Conservation (phyloP, 1,284 basidiomycete species). For the Ustilago bromivora region DNA sequence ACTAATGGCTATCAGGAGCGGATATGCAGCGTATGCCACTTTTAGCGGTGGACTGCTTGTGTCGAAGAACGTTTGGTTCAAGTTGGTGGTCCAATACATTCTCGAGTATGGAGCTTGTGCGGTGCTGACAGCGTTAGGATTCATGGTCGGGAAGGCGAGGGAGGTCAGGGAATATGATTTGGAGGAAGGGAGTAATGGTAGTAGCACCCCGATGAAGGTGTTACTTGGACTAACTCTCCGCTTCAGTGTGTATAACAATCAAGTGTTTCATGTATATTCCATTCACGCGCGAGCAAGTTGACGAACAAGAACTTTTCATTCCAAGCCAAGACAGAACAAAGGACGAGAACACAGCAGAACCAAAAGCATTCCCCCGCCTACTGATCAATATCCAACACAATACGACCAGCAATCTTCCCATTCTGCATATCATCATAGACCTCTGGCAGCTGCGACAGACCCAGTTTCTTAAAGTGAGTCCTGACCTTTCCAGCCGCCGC, state of each 20-base stretch:
- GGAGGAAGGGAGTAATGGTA: slow-evolving; percentile 5
- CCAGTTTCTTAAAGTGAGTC: slow-evolving; percentile 74
- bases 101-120: slow-evolving; percentile 16
- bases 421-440: slow-evolving; percentile 74
- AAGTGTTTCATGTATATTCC: not conserved
- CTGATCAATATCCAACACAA: slow-evolving; percentile 74
- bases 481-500: slow-evolving; percentile 79
- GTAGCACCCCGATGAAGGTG: not conserved
- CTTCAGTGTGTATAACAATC: not conserved
- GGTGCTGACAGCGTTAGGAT: slow-evolving; percentile 12
- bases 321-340: not conserved
- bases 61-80: slow-evolving; percentile 26
- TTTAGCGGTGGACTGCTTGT: slow-evolving; percentile 5
- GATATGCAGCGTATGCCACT: slow-evolving; percentile 17
- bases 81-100: slow-evolving; percentile 28
- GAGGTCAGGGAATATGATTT: not conserved
- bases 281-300: not conserved
- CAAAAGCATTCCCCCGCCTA: not conserved
- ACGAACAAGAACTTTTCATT: not conserved
- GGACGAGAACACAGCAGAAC: not conserved
- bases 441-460: slow-evolving; percentile 74
- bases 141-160: slow-evolving; percentile 4
- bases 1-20: slow-evolving; percentile 23
- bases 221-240: not conserved
- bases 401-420: slow-evolving; percentile 76